Base-by-base conservation (phyloP, 2,329 filamentous ascomycete species). In the Aspergillus nomiae region DNA sequence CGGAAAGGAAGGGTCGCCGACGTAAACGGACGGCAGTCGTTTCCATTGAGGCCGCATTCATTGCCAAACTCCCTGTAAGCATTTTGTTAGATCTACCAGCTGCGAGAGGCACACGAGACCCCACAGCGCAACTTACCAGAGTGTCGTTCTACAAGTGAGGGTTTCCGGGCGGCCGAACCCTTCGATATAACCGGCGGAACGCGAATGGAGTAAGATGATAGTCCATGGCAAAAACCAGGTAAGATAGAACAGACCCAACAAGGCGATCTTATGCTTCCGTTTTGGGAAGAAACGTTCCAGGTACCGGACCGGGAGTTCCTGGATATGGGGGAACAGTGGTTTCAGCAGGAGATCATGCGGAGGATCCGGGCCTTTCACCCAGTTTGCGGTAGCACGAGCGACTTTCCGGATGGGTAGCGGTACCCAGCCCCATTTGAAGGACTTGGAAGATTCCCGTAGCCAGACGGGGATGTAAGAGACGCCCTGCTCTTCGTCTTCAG, bases 11-110 rank as follows among this genome's bases (percentile, higher is more conserved):
- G 77, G 4, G 78, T 80, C n/a, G 81, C 77, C 50, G 82, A 78
- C 36, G 81, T 79, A 64, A 87, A 87, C 0, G 85, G 85, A 38
- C 84, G 81, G 68, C 85, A 87, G 60, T 84, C 78, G 43, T 84
- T 83, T 45, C 84, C 85, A 67, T 87, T 83, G 4, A 85, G 67
- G 11, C 85, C 85, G 69, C 85, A 87, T 46, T 73, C 72, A 61
- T 83, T 83, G 26, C 77, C 80, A 51, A 69, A 66, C 32, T 73
- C 68, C 80, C 80, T 82, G 43, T 34, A 10, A 56, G 41, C 19
- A 8, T 6, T 12, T n/a, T n/a, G 16, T 51, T 32, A 51, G 48
- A 32, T 32, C 2, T n/a, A 19, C 26, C 4, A 19, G 12, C 19
- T n/a, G n/a, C 10, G 11, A 21, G n/a, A n/a, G 26, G 30, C 26